phyloP scores from a whole-genome alignment of 495 filamentous ascomycete genomes.

The Penicillium taxi region DNA sequence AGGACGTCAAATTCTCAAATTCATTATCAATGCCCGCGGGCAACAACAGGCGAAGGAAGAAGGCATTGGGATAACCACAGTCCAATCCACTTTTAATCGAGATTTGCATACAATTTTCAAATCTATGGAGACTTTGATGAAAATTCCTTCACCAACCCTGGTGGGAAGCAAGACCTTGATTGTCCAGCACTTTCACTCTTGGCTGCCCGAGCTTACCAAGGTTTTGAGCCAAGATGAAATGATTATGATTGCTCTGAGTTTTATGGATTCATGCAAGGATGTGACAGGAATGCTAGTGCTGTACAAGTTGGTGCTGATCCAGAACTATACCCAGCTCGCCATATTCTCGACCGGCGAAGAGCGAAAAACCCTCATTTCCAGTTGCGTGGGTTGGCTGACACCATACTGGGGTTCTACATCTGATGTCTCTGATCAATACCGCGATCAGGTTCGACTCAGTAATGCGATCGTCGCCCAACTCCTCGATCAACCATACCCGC shows the following conservation, averaged over 20 bases:
- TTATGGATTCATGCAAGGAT: slow-evolving; percentile 80
- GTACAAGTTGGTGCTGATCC: slow-evolving; percentile 86
- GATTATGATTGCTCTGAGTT: slow-evolving; percentile 81
- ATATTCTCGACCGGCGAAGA: slow-evolving; percentile 73
- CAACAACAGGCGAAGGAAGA: slow-evolving; percentile 86
- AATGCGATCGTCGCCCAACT: slow-evolving; percentile 85
- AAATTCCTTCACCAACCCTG: slow-evolving; percentile 69
- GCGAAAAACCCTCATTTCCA: slow-evolving; percentile 61
- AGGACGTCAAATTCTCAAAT: slow-evolving; percentile 82
- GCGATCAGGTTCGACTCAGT: slow-evolving; percentile 85
- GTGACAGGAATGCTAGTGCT: slow-evolving; percentile 92
- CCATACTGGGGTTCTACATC: slow-evolving; percentile 83
- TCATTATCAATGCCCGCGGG: slow-evolving; percentile 83
- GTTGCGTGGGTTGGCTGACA: slow-evolving; percentile 82
- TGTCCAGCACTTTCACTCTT: slow-evolving; percentile 93
- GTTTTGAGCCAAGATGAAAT: slow-evolving; percentile 77
- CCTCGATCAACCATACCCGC: slow-evolving; percentile 65
- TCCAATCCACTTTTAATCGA: slow-evolving; percentile 67
- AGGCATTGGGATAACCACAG: slow-evolving; percentile 77
- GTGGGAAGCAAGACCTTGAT: slow-evolving; percentile 92
- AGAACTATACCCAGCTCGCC: slow-evolving; percentile 74
- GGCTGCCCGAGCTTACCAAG: slow-evolving; percentile 79
- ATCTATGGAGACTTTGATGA: slow-evolving; percentile 80
- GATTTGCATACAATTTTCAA: slow-evolving; percentile 85
- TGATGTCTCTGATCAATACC: slow-evolving; percentile 74